phyloP scores from a whole-genome alignment of 768 basidiomycete species.

The Suillus placidus region DNA sequence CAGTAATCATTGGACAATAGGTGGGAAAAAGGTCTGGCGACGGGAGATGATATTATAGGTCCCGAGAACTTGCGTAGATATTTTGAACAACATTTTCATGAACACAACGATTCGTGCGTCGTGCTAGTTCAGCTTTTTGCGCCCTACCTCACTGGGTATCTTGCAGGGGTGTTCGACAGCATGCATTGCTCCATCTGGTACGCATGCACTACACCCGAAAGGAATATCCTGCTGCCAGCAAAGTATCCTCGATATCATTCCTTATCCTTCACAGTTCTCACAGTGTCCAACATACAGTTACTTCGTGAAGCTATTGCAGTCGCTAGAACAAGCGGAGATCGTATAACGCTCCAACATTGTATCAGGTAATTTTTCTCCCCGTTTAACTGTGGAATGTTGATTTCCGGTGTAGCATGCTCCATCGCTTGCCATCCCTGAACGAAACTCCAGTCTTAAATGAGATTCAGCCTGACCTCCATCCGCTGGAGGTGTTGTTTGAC shows the following conservation, averaged over 20 bases:
- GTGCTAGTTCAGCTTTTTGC: neutral
- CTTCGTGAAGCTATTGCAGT: slow-evolving; percentile 77
- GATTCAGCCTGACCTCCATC: slow-evolving; percentile 75
- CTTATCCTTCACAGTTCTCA: slow-evolving; percentile 7
- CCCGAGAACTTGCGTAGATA: slow-evolving; percentile 74
- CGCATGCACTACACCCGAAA: slow-evolving; percentile 74
- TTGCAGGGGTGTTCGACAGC: slow-evolving; percentile 73
- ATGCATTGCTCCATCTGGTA: slow-evolving; percentile 76
- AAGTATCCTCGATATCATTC: slow-evolving; percentile 43
- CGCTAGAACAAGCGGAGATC: slow-evolving; percentile 74
- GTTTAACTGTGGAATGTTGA: slow-evolving; percentile 5
- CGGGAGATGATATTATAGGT: slow-evolving; percentile 71
- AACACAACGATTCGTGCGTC: slow-evolving; percentile 77
- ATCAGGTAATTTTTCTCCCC: slow-evolving; percentile 49
- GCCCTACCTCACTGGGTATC: slow-evolving; percentile 4
- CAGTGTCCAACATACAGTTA: slow-evolving; percentile 45
- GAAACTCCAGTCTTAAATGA: slow-evolving; percentile 63
- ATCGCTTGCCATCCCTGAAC: slow-evolving; percentile 63
- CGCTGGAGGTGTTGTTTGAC: slow-evolving; percentile 76
- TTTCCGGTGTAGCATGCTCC: slow-evolving; percentile 54
- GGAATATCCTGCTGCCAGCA: slow-evolving; percentile 68
- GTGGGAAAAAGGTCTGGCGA: slow-evolving; percentile 64
- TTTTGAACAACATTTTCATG: slow-evolving; percentile 86
- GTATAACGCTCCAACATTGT: slow-evolving; percentile 74
- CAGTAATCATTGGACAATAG: slow-evolving; percentile 39